Conservation (phyloP, 2,329 filamentous ascomycete genomes). For the Cladosporium sp. region DNA sequence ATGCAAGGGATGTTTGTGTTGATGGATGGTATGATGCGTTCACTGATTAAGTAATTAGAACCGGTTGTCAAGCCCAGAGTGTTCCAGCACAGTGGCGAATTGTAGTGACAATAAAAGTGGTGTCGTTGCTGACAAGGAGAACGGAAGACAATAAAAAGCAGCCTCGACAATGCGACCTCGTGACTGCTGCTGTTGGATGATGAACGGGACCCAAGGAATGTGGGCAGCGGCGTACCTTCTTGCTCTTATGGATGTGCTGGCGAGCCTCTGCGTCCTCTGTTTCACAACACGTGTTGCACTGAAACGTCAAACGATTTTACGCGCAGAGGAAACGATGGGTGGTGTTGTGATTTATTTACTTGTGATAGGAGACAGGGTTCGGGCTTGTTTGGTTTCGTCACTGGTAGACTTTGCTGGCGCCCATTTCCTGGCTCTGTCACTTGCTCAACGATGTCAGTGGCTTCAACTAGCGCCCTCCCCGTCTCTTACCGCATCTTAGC, state of each 20-base stretch:
- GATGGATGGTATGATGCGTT: not conserved
- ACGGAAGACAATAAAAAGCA: constrained; percentile 9
- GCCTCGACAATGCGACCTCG: constrained; percentile 2
- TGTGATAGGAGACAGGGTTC: constrained; percentile 13
- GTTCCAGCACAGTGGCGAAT: constrained; percentile 3
- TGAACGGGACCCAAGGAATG: not conserved
- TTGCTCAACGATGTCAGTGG: not conserved
- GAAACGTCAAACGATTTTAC: not conserved
- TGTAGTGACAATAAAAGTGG: not conserved
- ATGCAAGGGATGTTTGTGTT: constrained; percentile 16
- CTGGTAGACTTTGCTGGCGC: constrained; percentile 1
- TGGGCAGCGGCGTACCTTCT: constrained; percentile 9
- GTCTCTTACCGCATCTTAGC: constrained; percentile 1
- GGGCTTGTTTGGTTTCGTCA: constrained; percentile 6
- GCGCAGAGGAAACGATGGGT: not conserved
- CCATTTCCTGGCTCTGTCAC: constrained; percentile 6
- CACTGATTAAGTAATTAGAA: constrained; percentile 12
- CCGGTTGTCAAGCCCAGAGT: not conserved
- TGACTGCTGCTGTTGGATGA: constrained; percentile 3
- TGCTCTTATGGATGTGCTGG: not conserved
- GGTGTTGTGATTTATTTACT: not conserved
- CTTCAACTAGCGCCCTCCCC: not conserved
- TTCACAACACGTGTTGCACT: not conserved
- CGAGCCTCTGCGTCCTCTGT: not conserved
- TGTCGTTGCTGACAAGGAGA: not conserved